Evolutionary conservation across 1,284 basidiomycete genomes (phyloP).

Genomic region (Termitomyces sp.): DNA sequence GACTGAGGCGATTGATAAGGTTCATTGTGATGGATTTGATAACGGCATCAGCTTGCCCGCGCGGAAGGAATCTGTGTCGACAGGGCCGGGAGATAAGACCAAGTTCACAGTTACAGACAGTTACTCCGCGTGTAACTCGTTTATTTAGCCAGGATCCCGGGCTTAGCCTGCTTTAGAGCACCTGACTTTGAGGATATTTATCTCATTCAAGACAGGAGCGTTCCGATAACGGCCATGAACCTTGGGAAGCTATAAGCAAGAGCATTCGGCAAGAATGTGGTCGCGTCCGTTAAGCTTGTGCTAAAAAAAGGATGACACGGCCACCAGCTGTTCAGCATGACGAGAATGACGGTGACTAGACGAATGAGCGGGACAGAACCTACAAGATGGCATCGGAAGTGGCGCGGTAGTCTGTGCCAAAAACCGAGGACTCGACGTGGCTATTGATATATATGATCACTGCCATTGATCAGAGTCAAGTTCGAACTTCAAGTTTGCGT

Average conservation of each 20-base stretch:
- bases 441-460: too few species aligned
- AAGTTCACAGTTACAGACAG: constrained; percentile 58
- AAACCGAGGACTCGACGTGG: constrained; percentile 58
- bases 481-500: too few species aligned
- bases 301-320: too few species aligned
- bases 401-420: constrained; percentile 43
- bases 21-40: constrained; percentile 43
- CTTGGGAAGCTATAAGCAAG: constrained; percentile 55
- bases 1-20: constrained; percentile 44
- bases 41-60: constrained; percentile 43
- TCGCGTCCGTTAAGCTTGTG: constrained; percentile 39
- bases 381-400: constrained; percentile 28
- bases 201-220: not conserved
- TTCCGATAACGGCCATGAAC: not conserved
- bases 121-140: constrained; percentile 43
- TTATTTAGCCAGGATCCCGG: constrained; percentile 50
- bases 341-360: not conserved
- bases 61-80: constrained; percentile 51
- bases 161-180: constrained; percentile 53
- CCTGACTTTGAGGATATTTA: constrained; percentile 17
- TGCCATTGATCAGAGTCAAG: too few species aligned
- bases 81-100: constrained; percentile 50
- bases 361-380: not conserved
- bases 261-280: constrained; percentile 42
- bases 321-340: too few species aligned